These are phyloP conservation scores for Fermentozyma sake DNA, from an alignment of 1,139 yeast species.

Conservation along the genomic window DNA sequence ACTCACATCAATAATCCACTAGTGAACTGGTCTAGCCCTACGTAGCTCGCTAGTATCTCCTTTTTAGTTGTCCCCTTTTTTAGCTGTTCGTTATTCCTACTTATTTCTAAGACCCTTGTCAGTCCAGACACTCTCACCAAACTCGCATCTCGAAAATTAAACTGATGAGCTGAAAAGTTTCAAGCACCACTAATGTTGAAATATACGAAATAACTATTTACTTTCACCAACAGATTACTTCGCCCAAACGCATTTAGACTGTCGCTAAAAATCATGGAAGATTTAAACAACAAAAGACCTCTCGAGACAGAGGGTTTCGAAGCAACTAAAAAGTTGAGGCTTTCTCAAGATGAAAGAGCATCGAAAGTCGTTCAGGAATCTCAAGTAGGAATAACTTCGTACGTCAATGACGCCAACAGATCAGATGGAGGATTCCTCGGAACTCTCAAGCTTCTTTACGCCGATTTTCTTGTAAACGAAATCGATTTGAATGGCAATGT, in stretches of 20 bases:
- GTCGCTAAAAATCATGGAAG: slow-evolving; percentile 4
- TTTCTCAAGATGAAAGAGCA: slow-evolving; percentile 8
- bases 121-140: too few relatives aligned
- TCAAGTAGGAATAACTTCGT: slow-evolving; percentile 85
- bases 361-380: slow-evolving; percentile 42
- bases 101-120: too few relatives aligned
- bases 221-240: slow-evolving; percentile 1
- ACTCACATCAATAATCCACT: too few relatives aligned
- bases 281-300: slow-evolving; percentile 7
- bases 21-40: too few relatives aligned
- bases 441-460: slow-evolving; percentile 77
- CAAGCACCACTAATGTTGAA: slow-evolving; percentile 7
- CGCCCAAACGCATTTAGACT: slow-evolving; percentile 1
- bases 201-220: slow-evolving; percentile 11
- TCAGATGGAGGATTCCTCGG: slow-evolving; percentile 68
- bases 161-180: slow-evolving; percentile 5
- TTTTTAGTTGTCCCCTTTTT: too few relatives aligned
- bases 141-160: slow-evolving; percentile 1
- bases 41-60: too few relatives aligned
- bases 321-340: slow-evolving; percentile 9
- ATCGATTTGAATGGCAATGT: slow-evolving; percentile 66
- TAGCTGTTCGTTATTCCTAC: too few relatives aligned
- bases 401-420: slow-evolving; percentile 39
- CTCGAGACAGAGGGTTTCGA: slow-evolving; percentile 5
- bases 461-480: slow-evolving; percentile 95